Evolutionary conservation across 768 basidiomycete genomes (phyloP), one percentile per base, ranked within the genome.

Genomic region (Lactarius deliciosus): DNA sequence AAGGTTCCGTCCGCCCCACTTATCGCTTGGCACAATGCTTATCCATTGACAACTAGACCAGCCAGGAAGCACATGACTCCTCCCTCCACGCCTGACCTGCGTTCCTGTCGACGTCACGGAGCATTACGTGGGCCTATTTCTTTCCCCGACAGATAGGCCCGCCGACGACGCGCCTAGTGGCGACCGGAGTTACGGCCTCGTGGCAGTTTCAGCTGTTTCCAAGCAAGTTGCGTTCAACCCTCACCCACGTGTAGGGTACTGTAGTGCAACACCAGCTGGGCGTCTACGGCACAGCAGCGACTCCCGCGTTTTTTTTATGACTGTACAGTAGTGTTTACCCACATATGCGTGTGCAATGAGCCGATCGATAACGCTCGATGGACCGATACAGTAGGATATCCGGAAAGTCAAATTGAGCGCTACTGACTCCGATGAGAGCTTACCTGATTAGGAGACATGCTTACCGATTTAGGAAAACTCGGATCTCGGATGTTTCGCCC

Each of bases 381-480:
- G 25, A 13, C 36, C 32, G 57, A 40, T 40, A 58, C 22, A 54
- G 36, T 22, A 45, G 41, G 15, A 32, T 10, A 47, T 32, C 28
- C 40, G 53, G 15, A 43, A 41, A 40, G 30, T 32, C 54, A 43
- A 50, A 57, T 47, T 30, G 38, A 18, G n/a, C 22, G 22, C 56
- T 11, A 41, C 6, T 45, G 41, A 13, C 38, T 13, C 64, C 30
- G 47, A 43, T 8, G 56, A 11, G 18, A 9, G 15, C 10, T 20
- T 50, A 3, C 61, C 32, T 9, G 57, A 66, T 59, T 63, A 36
- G 57, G 65, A 10, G 47, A 63, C 32, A 28, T 54, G 47, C 11
- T 30, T 66, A 32, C 65, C 38, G 61, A 41, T 63, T 59, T 8
- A n/a, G 61, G 65, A 16, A 57, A 16, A 13, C 15, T 32, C 56